phyloP scores from a whole-genome alignment of 768 basidiomycete species.

The Crucibulum laeve region DNA sequence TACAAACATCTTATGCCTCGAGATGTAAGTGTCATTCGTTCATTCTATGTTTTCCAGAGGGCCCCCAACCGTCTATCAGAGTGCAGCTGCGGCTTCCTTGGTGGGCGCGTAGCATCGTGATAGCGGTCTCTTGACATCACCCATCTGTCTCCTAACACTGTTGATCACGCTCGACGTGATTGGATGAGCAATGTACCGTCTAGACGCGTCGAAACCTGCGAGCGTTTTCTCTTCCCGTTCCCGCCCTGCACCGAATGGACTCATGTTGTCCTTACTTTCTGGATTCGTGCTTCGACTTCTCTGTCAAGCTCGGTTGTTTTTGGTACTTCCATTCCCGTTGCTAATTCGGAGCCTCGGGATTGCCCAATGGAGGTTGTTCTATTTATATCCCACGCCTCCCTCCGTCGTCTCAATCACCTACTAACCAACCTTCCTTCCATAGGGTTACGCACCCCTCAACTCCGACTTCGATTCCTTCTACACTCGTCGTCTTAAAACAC shows the following conservation, averaged over 20 bases:
- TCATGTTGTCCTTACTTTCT: too few relatives aligned
- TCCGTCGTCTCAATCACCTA: conserved; percentile 4
- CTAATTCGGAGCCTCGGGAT: too few relatives aligned
- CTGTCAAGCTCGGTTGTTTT: too few relatives aligned
- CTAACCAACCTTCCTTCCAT: conserved; percentile 9
- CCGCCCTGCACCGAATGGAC: too few relatives aligned
- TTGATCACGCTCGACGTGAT: not conserved
- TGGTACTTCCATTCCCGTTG: too few relatives aligned
- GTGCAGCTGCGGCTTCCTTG: too few relatives aligned
- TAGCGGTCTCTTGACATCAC: too few relatives aligned
- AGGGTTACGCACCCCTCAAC: conserved; percentile 96
- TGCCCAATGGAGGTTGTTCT: too few relatives aligned
- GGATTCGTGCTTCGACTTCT: too few relatives aligned
- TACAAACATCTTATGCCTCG: conserved; percentile 83
- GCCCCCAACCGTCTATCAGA: not conserved
- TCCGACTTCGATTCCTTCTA: conserved; percentile 99
- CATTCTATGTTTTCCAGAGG: not conserved
- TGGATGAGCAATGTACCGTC: not conserved
- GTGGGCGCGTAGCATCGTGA: too few relatives aligned
- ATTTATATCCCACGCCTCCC: too few relatives aligned
- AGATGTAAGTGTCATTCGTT: conserved; percentile 54
- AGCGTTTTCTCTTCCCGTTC: conserved; percentile 2
- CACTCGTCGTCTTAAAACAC: conserved; percentile 89
- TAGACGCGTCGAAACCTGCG: conserved; percentile 2
- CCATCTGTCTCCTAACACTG: not conserved